These are phyloP conservation scores for Rhodamnia argentea DNA, from an alignment of 345 rosid species.

Conservation along the genomic window DNA sequence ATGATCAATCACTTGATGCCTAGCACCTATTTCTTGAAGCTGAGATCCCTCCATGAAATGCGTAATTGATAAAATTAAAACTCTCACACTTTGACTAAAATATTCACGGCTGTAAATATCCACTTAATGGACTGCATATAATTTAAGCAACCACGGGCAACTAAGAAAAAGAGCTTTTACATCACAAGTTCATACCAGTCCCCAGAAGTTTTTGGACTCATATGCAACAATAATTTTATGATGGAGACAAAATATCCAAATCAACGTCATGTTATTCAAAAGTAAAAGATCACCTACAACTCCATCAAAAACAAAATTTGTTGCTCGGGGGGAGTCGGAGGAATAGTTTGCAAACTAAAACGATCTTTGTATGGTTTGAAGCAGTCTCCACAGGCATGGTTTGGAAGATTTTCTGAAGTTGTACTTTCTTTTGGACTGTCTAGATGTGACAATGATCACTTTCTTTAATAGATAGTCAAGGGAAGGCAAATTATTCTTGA, in stretches of 20 bases:
- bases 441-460: too few relatives aligned
- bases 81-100: background rate
- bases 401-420: too few relatives aligned
- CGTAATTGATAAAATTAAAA: background rate
- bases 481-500: too few relatives aligned
- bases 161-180: background rate
- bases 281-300: background rate
- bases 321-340: too few relatives aligned
- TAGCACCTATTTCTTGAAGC: background rate
- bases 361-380: too few relatives aligned
- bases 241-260: background rate
- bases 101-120: background rate
- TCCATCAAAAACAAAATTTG: background rate
- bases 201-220: background rate
- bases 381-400: too few relatives aligned
- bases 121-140: background rate
- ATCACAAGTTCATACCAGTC: background rate
- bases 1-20: background rate
- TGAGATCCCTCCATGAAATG: background rate
- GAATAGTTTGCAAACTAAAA: too few relatives aligned
- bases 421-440: too few relatives aligned
- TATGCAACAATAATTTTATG: background rate
- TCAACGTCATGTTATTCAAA: background rate
- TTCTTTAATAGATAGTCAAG: too few relatives aligned
- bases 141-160: background rate